phyloP scores from a whole-genome alignment of 83 land plant genomes.

The Picea engelmannii region DNA sequence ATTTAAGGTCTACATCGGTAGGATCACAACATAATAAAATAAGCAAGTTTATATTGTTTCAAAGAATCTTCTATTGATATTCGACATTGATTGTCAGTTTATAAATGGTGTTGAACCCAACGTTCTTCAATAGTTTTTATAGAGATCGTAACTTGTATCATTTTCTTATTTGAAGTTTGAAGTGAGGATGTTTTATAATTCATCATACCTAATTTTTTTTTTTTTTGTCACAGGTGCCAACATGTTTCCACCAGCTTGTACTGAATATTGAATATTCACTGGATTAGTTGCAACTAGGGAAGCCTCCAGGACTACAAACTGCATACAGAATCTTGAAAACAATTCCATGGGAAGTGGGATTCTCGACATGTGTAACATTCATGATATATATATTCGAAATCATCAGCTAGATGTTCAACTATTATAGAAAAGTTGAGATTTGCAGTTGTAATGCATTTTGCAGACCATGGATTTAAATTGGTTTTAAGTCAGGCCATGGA shows the following conservation, averaged over 20 bases:
- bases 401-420: slow-evolving; percentile 10
- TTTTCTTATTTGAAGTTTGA: no score
- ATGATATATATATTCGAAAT: not conserved
- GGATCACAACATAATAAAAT: no score
- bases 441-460: slow-evolving; percentile 69
- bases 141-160: no score
- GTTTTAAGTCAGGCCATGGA: no score
- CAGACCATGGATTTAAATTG: slow-evolving; percentile 46
- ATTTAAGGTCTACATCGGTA: no score
- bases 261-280: not conserved
- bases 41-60: no score
- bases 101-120: no score
- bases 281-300: slow-evolving; percentile 1
- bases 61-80: no score
- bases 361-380: slow-evolving; percentile 12
- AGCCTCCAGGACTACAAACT: not conserved
- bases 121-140: no score
- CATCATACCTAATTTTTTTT: no score
- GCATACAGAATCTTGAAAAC: not conserved
- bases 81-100: no score
- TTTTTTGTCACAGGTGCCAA: not conserved
- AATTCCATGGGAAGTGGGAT: slow-evolving; percentile 11
- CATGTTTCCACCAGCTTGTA: slow-evolving; percentile 6
- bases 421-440: slow-evolving; percentile 42
- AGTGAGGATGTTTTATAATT: no score